These are phyloP conservation scores for Spergularia azorica DNA, from an alignment of 179 eudicot genomes.

Conservation along the genomic window DNA sequence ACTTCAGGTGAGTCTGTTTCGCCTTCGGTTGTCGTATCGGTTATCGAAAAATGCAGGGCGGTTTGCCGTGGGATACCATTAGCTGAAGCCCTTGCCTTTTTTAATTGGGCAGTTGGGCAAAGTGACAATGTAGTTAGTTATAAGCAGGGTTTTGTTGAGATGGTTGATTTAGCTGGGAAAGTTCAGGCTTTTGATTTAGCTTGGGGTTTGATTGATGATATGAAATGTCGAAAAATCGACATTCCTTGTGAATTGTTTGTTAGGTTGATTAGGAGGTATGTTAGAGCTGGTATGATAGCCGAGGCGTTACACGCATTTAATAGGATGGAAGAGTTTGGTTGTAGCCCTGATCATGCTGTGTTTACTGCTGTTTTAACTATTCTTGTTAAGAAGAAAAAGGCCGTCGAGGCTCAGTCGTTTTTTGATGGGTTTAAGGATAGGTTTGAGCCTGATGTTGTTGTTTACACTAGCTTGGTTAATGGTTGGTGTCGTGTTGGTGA, in stretches of 20 bases:
- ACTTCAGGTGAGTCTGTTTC: slow-evolving; percentile 42
- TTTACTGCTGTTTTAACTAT: slow-evolving; percentile 54
- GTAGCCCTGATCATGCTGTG: slow-evolving; percentile 53
- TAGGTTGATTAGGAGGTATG: slow-evolving; percentile 62
- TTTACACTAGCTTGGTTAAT: slow-evolving; percentile 72
- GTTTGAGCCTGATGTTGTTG: slow-evolving; percentile 66
- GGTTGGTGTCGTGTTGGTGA: slow-evolving; percentile 86
- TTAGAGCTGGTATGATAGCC: slow-evolving; percentile 62
- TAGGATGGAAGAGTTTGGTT: slow-evolving; percentile 81
- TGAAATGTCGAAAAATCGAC: slow-evolving; percentile 45
- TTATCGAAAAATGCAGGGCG: slow-evolving; percentile 53
- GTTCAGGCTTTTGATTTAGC: slow-evolving; percentile 66
- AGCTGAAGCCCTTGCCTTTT: slow-evolving; percentile 66
- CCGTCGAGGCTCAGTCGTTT: slow-evolving; percentile 76
- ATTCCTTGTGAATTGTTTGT: slow-evolving; percentile 54
- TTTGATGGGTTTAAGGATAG: slow-evolving; percentile 62
- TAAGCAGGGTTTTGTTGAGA: slow-evolving; percentile 47
- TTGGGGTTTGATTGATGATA: slow-evolving; percentile 66
- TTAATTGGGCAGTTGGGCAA: slow-evolving; percentile 62
- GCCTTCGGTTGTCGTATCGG: slow-evolving; percentile 42
- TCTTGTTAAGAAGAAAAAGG: slow-evolving; percentile 68
- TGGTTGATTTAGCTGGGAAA: slow-evolving; percentile 81
- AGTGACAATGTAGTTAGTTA: background rate
- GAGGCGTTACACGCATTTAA: slow-evolving; percentile 75
- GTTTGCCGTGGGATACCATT: slow-evolving; percentile 79